These are phyloP conservation scores for Fraxinus baroniana DNA, from an alignment of 305 asterid species.

Conservation along the genomic window DNA sequence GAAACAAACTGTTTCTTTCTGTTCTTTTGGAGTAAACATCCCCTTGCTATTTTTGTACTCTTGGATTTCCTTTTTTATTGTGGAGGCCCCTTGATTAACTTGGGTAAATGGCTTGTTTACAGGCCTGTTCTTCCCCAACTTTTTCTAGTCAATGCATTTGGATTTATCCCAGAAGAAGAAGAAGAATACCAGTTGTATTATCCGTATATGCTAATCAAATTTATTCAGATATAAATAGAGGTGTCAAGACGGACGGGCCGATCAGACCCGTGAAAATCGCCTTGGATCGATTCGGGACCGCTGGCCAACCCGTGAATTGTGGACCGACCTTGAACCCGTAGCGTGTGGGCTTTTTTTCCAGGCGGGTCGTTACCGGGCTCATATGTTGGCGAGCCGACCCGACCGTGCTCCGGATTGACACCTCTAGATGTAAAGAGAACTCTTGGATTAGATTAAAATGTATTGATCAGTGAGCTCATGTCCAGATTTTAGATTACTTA, in stretches of 20 bases:
- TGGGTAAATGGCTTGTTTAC: not conserved
- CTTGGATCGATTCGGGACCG: too few species aligned
- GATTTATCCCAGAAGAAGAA: not conserved
- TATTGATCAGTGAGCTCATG: not conserved
- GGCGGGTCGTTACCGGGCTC: too few species aligned
- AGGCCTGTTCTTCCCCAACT: not conserved
- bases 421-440: not conserved
- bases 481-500: not conserved
- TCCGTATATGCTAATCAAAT: not conserved
- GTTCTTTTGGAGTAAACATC: not conserved
- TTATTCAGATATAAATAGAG: not conserved
- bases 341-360: too few species aligned
- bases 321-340: too few species aligned
- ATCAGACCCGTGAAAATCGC: too few species aligned
- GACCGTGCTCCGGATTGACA: too few species aligned
- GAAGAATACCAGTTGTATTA: not conserved
- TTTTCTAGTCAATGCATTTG: not conserved
- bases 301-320: too few species aligned
- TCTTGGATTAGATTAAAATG: not conserved
- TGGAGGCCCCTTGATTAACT: not conserved
- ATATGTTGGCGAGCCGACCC: too few species aligned
- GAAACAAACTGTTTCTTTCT: not conserved
- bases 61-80: not conserved
- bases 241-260: too few species aligned
- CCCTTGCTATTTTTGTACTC: not conserved